Conservation (phyloP, 371 early-diverging fungal genomes). For the Mucor lusitanicus region DNA sequence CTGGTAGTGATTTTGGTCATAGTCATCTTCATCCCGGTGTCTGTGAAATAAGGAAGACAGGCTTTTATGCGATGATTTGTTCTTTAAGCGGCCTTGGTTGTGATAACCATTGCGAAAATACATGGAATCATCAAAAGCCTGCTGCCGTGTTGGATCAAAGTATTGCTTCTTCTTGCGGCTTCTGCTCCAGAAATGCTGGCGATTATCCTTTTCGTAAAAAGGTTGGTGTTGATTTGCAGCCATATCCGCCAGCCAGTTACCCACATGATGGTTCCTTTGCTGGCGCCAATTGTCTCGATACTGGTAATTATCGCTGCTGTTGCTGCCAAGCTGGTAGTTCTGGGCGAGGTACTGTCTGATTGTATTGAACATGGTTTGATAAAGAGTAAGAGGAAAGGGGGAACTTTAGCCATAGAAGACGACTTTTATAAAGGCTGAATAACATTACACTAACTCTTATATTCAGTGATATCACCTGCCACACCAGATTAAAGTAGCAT, state of each 20-base stretch:
- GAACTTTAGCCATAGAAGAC: background rate
- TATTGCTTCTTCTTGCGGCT: conserved; percentile 1
- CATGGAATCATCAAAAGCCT: background rate
- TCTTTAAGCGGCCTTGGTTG: background rate
- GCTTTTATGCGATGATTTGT: background rate
- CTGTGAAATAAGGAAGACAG: background rate
- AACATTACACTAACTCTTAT: conserved; percentile 1
- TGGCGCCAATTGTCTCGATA: conserved; percentile 3
- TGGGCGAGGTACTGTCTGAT: background rate
- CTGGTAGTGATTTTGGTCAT: background rate
- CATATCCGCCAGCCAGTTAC: conserved; percentile 5
- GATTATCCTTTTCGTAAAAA: background rate
- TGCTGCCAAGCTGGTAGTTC: background rate
- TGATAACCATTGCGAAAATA: background rate
- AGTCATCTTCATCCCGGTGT: background rate
- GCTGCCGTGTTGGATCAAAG: background rate
- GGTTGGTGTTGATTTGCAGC: background rate
- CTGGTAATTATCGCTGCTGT: background rate
- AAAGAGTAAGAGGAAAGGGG: background rate
- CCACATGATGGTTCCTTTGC: conserved; percentile 4
- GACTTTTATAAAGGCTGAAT: background rate
- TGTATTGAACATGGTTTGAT: background rate
- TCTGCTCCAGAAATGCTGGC: conserved; percentile 6
- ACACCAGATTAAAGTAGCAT: background rate
- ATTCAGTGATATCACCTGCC: background rate